Percentiles rank a stretch among this genome's conserved stretches.
phyloP scores from a whole-genome alignment of 805 yeast species.

The Yarrowia bubula region DNA sequence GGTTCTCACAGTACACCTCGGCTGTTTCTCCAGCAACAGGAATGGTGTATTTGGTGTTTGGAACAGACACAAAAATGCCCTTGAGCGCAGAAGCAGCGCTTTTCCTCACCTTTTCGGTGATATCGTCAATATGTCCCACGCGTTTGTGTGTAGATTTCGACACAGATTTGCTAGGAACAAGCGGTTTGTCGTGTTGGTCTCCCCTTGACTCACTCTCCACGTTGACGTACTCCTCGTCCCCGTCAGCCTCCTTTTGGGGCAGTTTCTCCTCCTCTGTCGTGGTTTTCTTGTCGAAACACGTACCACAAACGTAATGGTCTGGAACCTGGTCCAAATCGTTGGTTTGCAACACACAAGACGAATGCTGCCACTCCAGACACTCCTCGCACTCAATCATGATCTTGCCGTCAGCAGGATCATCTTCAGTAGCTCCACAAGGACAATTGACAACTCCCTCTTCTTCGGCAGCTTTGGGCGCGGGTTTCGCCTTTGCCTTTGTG shows the following conservation, averaged over 20 bases:
- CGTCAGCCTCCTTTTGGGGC: conserved; percentile 28
- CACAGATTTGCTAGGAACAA: neutral
- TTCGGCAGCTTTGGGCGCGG: neutral
- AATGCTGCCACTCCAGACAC: conserved; percentile 71
- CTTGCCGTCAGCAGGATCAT: conserved; percentile 43
- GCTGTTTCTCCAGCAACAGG: neutral
- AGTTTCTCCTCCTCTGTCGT: conserved; percentile 32
- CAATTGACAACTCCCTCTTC: conserved; percentile 34
- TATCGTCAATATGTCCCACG: conserved; percentile 24
- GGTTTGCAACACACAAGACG: conserved; percentile 55
- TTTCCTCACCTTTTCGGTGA: conserved; percentile 31
- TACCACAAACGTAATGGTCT: conserved; percentile 52
- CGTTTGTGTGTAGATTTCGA: conserved; percentile 11
- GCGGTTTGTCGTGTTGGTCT: neutral
- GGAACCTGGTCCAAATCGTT: conserved; percentile 48
- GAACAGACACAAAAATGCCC: neutral
- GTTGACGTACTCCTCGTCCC: conserved; percentile 26
- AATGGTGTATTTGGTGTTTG: neutral
- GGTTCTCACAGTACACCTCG: conserved; percentile 38
- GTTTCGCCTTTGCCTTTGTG: neutral
- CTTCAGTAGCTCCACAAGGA: conserved; percentile 37
- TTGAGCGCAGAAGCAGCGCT: conserved; percentile 39
- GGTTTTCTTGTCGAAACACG: conserved; percentile 44
- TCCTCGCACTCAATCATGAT: conserved; percentile 62
- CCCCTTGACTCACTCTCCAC: neutral